Conservation (phyloP, 257 asterid species). For the Cordia subcordata region DNA sequence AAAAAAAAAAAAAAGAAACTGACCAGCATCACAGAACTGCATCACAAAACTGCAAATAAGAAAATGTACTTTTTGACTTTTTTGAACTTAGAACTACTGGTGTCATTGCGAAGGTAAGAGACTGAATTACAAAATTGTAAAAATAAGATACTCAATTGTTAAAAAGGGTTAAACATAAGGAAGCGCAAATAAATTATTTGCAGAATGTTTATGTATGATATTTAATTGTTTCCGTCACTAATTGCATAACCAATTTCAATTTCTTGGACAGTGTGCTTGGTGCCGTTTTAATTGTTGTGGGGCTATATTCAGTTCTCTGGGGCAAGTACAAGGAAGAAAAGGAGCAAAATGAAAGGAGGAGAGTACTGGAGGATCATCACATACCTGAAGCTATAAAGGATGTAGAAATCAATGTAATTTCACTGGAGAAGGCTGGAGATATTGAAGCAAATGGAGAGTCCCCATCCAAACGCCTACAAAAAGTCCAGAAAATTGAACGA, state of each 20-base stretch:
- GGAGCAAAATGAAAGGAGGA: conserved; percentile 15
- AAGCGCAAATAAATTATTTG: too few relatives aligned
- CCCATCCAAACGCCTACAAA: not conserved
- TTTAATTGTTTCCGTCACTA: not conserved
- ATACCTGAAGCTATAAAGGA: conserved; percentile 43
- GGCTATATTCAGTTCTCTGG: conserved; percentile 56
- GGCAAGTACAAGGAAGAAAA: conserved; percentile 58
- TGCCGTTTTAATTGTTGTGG: conserved; percentile 41
- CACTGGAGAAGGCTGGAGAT: not conserved
- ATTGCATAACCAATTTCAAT: not conserved
- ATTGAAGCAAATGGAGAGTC: not conserved
- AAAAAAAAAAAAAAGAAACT: too few relatives aligned
- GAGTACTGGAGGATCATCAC: conserved; percentile 19
- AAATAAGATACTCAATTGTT: too few relatives aligned
- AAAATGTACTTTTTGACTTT: too few relatives aligned
- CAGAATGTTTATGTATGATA: too few relatives aligned
- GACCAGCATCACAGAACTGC: too few relatives aligned
- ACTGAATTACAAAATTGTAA: too few relatives aligned
- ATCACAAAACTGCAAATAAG: too few relatives aligned
- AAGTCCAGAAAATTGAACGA: not conserved
- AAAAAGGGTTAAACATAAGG: not conserved
- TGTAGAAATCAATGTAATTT: not conserved
- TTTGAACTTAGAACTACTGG: too few relatives aligned
- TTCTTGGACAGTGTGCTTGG: conserved; percentile 41
- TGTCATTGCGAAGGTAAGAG: too few relatives aligned